Evolutionary conservation across 208 protist genomes (phyloP), one percentile per base, ranked within the genome.

Genomic region (Spongospora subterranea): DNA sequence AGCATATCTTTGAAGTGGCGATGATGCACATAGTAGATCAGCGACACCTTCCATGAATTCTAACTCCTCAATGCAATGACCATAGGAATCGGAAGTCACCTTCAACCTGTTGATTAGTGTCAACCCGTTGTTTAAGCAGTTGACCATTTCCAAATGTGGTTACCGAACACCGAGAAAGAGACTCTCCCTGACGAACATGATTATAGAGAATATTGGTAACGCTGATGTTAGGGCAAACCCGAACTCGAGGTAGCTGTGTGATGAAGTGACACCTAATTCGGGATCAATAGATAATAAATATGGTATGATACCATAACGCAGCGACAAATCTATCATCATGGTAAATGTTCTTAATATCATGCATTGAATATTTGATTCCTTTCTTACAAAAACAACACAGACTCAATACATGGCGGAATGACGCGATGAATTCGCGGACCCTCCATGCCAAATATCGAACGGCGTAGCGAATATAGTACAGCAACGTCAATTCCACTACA

Each of bases 11-110:
- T 65, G 54, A 13, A 6, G 6, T 6, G n/a, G 6, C n/a, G 71
- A 82, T 82, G 71, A 39, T n/a, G 71, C 40, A 82, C 71, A 82
- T 43, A 82, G 40, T 20, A 6, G 71, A 82, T 82, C 71, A 43
- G 40, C 6, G n/a, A 82, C 40, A 13, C 35, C n/a, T 35, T 82
- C 71, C 71, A 43, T 45, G 35, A 82, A 82, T 13, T 13, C 40
- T n/a, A 82, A 43, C 6, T 82, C 71, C 6, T 82, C n/a, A 35
- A 82, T 82, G 6, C 17, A 6, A 43, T 82, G 71, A 20, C 35
- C 35, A 82, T 45, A 82, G 13, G 40, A 35, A 20, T 82, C 35
- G n/a, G n/a, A 82, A 82, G 40, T 43, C 6, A 43, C n/a, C 35
- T n/a, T 35, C 6, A 35, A 35, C 35, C 71, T 82, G 71, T 82